Evolutionary conservation across 306 rosid species (phyloP).

Genomic region (Mucuna pruriens): DNA sequence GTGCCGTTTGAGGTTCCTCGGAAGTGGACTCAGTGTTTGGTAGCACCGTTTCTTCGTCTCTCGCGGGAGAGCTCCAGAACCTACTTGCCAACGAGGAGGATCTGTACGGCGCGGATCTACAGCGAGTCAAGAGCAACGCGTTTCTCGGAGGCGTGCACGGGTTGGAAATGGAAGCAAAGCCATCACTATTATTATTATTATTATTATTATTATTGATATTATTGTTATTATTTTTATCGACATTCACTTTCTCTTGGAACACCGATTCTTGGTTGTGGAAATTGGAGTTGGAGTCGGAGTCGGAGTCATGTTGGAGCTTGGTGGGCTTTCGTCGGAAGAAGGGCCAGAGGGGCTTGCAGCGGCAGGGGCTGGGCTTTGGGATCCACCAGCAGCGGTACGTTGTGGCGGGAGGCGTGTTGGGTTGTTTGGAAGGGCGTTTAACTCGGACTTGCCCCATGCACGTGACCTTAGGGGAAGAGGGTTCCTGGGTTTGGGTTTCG

Average conservation of each 20-base stretch:
- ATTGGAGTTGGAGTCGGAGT: slow-evolving; percentile 30
- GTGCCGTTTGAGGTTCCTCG: slow-evolving; percentile 40
- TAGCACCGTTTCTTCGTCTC: slow-evolving; percentile 36
- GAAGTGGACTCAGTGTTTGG: slow-evolving; percentile 37
- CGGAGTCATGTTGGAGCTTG: slow-evolving; percentile 37
- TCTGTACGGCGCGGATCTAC: slow-evolving; percentile 90
- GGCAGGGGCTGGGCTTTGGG: slow-evolving; percentile 35
- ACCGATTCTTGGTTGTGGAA: slow-evolving; percentile 27
- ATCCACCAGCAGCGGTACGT: slow-evolving; percentile 57
- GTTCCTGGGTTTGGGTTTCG: slow-evolving; percentile 90
- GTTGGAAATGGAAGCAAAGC: slow-evolving; percentile 22
- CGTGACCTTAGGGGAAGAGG: slow-evolving; percentile 95
- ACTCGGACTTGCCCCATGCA: slow-evolving; percentile 98
- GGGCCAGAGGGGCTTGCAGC: slow-evolving; percentile 48
- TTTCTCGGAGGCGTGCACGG: slow-evolving; percentile 67
- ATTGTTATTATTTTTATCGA: not conserved
- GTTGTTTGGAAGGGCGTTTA: slow-evolving; percentile 59
- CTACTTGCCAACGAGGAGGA: slow-evolving; percentile 69
- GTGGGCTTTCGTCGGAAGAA: slow-evolving; percentile 54
- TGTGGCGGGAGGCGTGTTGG: slow-evolving; percentile 21
- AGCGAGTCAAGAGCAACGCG: slow-evolving; percentile 75
- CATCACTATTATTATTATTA: too few species aligned
- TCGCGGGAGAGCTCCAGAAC: slow-evolving; percentile 67
- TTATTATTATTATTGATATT: too few species aligned
- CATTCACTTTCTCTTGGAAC: slow-evolving; percentile 16